Evolutionary conservation across 75 land plant species (phyloP).

Genomic region (Picea sitchensis): DNA sequence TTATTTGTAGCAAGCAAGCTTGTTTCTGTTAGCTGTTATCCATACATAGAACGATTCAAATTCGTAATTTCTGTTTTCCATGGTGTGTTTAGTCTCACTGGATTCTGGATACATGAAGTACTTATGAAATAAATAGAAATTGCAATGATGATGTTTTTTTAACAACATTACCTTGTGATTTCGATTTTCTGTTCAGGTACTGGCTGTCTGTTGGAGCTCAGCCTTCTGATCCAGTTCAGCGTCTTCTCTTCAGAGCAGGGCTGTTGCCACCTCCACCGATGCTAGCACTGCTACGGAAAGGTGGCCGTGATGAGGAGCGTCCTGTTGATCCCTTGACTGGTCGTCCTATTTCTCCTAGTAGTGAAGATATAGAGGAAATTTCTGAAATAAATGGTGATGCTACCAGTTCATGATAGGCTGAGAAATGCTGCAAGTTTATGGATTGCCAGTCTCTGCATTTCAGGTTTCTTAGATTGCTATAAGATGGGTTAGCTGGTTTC

Average conservation of each 20-base stretch:
- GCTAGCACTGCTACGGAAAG: constrained; percentile 67
- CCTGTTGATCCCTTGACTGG: constrained; percentile 58
- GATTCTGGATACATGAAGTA: no score
- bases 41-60: no score
- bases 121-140: no score
- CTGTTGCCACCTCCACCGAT: constrained; percentile 86
- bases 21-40: no score
- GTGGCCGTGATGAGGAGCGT: constrained; percentile 52
- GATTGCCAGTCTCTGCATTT: no score
- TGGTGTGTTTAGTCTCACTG: no score
- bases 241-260: constrained; percentile 75
- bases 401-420: neutral
- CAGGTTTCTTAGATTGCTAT: neutral
- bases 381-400: neutral
- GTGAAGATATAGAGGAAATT: constrained; percentile 2
- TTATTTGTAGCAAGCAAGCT: no score
- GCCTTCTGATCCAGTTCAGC: constrained; percentile 88
- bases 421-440: neutral
- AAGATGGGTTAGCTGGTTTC: neutral
- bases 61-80: no score
- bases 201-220: constrained; percentile 98
- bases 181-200: constrained; percentile 36
- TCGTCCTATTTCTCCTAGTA: constrained; percentile 12
- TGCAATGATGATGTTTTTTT: no score
- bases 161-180: no score